phyloP scores from a whole-genome alignment of 1,284 basidiomycete species.

The Mycena sp. region DNA sequence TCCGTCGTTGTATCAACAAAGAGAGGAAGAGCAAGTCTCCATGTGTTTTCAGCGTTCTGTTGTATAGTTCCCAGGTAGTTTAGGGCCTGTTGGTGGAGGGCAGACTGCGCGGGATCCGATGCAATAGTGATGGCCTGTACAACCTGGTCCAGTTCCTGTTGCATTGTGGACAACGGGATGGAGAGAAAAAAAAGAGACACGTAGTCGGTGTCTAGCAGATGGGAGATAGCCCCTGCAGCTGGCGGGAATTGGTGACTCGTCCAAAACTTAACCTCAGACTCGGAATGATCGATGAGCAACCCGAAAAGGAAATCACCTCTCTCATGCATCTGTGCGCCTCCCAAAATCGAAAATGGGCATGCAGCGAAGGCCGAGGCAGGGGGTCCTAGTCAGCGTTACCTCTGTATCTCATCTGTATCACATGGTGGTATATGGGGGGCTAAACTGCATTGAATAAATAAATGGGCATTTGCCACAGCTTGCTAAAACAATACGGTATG shows the following conservation, averaged over 20 bases:
- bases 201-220: neutral
- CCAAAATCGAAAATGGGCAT: no score
- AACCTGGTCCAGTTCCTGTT: slow-evolving; percentile 78
- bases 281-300: neutral
- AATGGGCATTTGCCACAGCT: no score
- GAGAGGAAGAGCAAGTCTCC: slow-evolving; percentile 80
- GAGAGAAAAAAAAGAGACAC: no score
- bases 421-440: no score
- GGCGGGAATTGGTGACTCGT: slow-evolving; percentile 3
- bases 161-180: slow-evolving; percentile 54
- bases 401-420: no score
- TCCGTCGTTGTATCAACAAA: slow-evolving; percentile 72
- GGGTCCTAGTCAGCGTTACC: no score
- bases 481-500: no score
- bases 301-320: neutral
- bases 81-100: slow-evolving; percentile 82
- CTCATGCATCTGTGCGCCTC: no score
- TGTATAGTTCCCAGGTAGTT: slow-evolving; percentile 83
- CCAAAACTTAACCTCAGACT: no score
- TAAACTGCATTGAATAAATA: no score
- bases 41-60: slow-evolving; percentile 77
- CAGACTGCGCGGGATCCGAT: slow-evolving; percentile 76
- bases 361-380: no score
- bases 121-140: slow-evolving; percentile 88
- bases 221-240: neutral